Evolutionary conservation across 768 basidiomycete genomes (phyloP), one percentile per base, ranked within the genome.

Genomic region (Mycena leptocephala): DNA sequence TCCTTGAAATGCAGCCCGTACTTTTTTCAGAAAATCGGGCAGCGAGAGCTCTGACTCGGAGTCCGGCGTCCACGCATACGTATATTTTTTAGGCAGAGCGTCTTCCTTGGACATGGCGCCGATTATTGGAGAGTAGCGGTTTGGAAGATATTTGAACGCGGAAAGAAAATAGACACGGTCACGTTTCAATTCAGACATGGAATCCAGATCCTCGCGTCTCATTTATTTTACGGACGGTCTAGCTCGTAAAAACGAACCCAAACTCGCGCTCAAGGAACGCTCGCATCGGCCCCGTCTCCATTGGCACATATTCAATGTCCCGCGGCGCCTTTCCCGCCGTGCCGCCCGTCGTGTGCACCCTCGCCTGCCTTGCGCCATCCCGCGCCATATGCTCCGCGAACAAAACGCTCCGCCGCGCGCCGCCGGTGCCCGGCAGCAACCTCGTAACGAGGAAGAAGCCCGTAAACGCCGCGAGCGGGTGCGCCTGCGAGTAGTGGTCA

Each of bases 21-120:
- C 93, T 84, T 94, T 93, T 43, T 81, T 82, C 66, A 93, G 80
- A 78, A 92, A 95, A 18, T 91, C 89, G 26, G 90, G 78, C 22
- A 94, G 82, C 14, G 89, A 78, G 33, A 87, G 22, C 30, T 86
- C 81, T 3, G 88, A 88, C 30, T 86, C 81, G 3, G 88, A 88
- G 1, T 84, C 79, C 5, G 87, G 79, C 4, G 84, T 83, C 93
- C 93, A 95, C 2, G 83, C 78, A 80, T 94, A 94, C 30, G 83
- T 85, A 80, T 93, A 91, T 14, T 71, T 78, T 5, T 77, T 13
- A 30, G 88, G 87, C 8, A 88, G 51, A 20, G 55, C 24, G 77
- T 92, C 90, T 51, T 93, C 90, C 43, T 81, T 80, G 33, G 66
- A 39, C 76, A 73, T 77, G 56, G n/a, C n/a, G n/a, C n/a, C n/a